These are phyloP conservation scores for Limonomyces culmigenus DNA, from an alignment of 1,284 basidiomycete genomes.

Conservation along the genomic window DNA sequence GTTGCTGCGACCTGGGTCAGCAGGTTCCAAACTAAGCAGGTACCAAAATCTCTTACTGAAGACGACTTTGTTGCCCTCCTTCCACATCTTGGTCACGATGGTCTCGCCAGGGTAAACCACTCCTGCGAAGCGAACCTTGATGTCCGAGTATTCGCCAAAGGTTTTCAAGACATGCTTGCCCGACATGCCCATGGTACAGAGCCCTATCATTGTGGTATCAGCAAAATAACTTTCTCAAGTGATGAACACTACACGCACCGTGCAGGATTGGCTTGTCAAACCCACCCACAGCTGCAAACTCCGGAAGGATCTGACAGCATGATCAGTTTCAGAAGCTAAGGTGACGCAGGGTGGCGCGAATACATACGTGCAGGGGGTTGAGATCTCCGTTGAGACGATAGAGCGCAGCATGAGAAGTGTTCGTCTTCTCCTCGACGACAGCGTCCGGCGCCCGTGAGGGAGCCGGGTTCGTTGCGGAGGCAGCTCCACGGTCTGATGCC, in stretches of 20 bases:
- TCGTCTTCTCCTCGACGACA: conserved; percentile 77
- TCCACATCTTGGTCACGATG: conserved; percentile 93
- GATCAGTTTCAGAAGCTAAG: conserved; percentile 1
- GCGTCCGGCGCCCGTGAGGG: conserved; percentile 77
- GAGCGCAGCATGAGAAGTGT: conserved; percentile 68
- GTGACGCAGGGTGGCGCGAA: no score
- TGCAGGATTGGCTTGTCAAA: conserved; percentile 84
- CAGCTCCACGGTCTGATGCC: conserved; percentile 70
- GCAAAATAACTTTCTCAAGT: neutral
- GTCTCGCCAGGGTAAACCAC: conserved; percentile 94
- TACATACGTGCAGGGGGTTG: conserved; percentile 78
- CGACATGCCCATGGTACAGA: conserved; percentile 88
- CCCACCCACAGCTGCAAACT: conserved; percentile 88
- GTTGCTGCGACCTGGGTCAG: conserved; percentile 24
- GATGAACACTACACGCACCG: conserved; percentile 19
- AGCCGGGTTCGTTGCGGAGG: conserved; percentile 70
- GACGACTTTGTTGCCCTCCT: conserved; percentile 81
- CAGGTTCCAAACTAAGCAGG: neutral
- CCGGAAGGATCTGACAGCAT: conserved; percentile 85
- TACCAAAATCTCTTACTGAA: conserved; percentile 50
- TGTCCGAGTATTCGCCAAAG: conserved; percentile 79
- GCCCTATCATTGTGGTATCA: conserved; percentile 24
- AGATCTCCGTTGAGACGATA: conserved; percentile 83
- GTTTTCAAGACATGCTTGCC: conserved; percentile 87
- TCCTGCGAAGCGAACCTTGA: conserved; percentile 92